These are phyloP conservation scores for Ophiostoma australiae DNA, from an alignment of 2,329 filamentous ascomycete species.

Conservation along the genomic window DNA sequence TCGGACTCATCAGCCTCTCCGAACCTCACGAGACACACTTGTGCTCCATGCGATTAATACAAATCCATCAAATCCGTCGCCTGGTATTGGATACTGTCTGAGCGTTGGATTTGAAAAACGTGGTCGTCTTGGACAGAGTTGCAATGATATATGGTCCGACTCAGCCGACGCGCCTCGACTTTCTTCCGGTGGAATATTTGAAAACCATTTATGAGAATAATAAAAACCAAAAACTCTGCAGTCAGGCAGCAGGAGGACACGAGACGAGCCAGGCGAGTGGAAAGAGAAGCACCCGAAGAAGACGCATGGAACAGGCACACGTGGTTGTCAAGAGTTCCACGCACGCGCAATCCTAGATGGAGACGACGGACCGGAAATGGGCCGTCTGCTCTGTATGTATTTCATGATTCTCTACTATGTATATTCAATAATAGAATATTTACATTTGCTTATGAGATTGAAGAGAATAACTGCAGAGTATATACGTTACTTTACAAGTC, in stretches of 20 bases:
- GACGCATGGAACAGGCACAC: constrained; percentile 2
- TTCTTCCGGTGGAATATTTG: not conserved
- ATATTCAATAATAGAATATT: not conserved
- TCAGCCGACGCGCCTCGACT: not conserved
- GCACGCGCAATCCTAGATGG: not conserved
- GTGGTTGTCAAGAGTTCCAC: not conserved
- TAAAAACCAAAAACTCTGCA: not conserved
- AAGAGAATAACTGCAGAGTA: not conserved
- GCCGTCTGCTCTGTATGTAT: not conserved
- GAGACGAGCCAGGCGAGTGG: not conserved
- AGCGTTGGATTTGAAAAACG: not conserved
- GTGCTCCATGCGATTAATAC: not conserved
- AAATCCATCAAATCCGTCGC: not conserved
- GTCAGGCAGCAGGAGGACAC: not conserved
- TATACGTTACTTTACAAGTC: not conserved
- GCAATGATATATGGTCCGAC: not conserved
- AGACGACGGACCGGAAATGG: not conserved
- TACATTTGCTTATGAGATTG: not conserved
- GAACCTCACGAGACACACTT: not conserved
- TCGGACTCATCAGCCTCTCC: not conserved
- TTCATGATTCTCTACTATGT: not conserved
- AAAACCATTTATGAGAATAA: not conserved
- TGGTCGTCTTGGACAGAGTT: not conserved
- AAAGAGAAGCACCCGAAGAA: not conserved
- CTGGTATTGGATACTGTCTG: not conserved